Conservation (phyloP, 106 monocot species). For the Narthecium ossifragum region DNA sequence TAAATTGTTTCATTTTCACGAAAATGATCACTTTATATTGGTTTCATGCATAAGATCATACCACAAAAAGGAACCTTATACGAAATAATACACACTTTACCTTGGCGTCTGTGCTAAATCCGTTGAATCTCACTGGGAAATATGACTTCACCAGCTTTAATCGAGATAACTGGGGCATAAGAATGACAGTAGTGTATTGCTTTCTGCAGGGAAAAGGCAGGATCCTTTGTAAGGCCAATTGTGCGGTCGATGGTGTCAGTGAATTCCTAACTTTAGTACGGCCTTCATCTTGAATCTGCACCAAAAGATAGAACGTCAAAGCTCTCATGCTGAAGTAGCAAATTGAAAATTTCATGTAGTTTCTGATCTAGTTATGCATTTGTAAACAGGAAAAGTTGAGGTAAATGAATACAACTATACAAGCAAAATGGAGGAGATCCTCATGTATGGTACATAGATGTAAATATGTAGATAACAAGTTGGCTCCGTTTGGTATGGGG, state of each 20-base stretch:
- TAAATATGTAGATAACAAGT: neutral
- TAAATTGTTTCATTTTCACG: no score
- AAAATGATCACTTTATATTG: no score
- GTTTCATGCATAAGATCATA: no score
- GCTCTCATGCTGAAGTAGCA: neutral
- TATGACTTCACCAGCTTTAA: constrained; percentile 43
- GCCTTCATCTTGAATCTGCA: constrained; percentile 85
- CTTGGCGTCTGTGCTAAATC: constrained; percentile 64
- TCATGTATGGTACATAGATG: neutral
- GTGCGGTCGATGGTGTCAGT: constrained; percentile 41
- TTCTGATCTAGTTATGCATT: neutral
- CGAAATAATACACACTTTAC: constrained; percentile 22
- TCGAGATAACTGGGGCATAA: constrained; percentile 71
- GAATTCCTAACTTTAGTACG: constrained; percentile 60
- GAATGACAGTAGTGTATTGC: constrained; percentile 81
- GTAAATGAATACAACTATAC: neutral
- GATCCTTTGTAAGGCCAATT: constrained; percentile 71
- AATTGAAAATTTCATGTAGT: neutral
- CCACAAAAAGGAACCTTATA: neutral
- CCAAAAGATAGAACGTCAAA: neutral
- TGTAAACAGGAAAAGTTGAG: neutral
- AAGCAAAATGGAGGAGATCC: neutral
- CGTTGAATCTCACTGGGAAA: constrained; percentile 15
- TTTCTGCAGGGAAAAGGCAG: constrained; percentile 82
- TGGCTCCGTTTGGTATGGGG: neutral